phyloP scores from a whole-genome alignment of 768 basidiomycete genomes.

The Antrodiella citrinella region DNA sequence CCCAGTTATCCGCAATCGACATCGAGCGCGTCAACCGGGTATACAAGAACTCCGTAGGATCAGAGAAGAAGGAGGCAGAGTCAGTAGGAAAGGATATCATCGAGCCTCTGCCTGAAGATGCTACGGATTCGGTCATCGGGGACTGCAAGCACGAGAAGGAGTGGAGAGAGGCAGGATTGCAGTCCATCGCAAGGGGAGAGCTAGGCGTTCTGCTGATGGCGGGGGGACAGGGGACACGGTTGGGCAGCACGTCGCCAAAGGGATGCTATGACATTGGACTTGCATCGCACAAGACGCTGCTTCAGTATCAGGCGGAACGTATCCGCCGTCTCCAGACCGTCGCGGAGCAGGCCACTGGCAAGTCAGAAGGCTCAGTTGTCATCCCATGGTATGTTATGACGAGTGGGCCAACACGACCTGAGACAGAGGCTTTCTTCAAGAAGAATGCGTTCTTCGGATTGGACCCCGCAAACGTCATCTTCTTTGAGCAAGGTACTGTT shows the following conservation, averaged over 20 bases:
- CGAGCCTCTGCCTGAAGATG: conserved; percentile 73
- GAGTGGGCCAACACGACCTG: conserved; percentile 85
- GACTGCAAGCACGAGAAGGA: conserved; percentile 47
- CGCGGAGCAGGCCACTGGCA: conserved; percentile 43
- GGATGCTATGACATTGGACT: conserved; percentile 98
- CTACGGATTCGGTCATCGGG: conserved; percentile 55
- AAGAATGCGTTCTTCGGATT: conserved; percentile 79
- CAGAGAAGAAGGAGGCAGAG: conserved; percentile 46
- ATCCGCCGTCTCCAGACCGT: conserved; percentile 77
- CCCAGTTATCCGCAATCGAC: conserved; percentile 75
- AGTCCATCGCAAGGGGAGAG: conserved; percentile 71
- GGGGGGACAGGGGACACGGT: conserved; percentile 92
- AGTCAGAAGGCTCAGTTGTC: conserved; percentile 51
- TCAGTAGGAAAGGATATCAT: conserved; percentile 44
- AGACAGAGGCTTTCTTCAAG: conserved; percentile 81
- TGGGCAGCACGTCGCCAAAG: conserved; percentile 90
- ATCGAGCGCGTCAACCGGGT: conserved; percentile 89
- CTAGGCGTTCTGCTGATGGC: conserved; percentile 98
- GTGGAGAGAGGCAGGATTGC: conserved; percentile 76
- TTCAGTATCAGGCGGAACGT: conserved; percentile 97
- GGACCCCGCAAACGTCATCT: conserved; percentile 65
- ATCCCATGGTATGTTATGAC: conserved; percentile 99
- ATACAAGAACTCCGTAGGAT: conserved; percentile 64
- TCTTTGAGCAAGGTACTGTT: conserved; percentile 89
- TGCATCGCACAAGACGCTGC: conserved; percentile 87